Percentiles rank a stretch among this genome's conserved stretches.
phyloP scores from a whole-genome alignment of 2,329 filamentous ascomycete species.

The Ophiostoma perfectum region DNA sequence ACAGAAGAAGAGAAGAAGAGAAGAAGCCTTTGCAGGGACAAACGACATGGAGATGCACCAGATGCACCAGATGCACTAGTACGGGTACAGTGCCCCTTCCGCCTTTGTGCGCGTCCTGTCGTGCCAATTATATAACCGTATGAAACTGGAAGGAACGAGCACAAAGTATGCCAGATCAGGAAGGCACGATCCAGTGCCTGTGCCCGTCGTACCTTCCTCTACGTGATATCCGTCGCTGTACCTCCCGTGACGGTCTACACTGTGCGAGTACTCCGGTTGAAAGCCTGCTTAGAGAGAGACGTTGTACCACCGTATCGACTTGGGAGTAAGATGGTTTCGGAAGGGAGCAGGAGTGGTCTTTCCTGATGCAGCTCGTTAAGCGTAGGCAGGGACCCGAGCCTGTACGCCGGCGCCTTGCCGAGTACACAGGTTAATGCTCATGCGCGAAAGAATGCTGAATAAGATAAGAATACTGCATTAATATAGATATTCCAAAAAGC shows the following conservation, averaged over 20 bases:
- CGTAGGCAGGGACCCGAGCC: neutral
- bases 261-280: neutral
- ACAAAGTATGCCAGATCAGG: constrained; percentile 16
- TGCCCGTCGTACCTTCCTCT: neutral
- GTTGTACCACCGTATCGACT: too few species aligned
- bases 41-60: neutral
- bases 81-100: too few species aligned
- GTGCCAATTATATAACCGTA: too few species aligned
- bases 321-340: neutral
- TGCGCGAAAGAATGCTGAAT: neutral
- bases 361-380: neutral
- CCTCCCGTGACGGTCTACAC: neutral
- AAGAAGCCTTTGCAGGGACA: neutral
- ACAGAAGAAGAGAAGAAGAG: neutral
- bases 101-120: too few species aligned
- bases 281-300: neutral
- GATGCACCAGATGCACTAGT: neutral
- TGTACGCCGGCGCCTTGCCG: neutral
- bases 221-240: neutral
- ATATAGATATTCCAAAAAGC: too few species aligned
- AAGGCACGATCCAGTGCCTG: constrained; percentile 19
- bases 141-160: constrained; percentile 14
- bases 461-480: too few species aligned
- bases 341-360: neutral
- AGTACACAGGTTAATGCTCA: too few species aligned